Evolutionary conservation across 148 eudicot genomes (phyloP).

Genomic region (Fallopia convolvulus): DNA sequence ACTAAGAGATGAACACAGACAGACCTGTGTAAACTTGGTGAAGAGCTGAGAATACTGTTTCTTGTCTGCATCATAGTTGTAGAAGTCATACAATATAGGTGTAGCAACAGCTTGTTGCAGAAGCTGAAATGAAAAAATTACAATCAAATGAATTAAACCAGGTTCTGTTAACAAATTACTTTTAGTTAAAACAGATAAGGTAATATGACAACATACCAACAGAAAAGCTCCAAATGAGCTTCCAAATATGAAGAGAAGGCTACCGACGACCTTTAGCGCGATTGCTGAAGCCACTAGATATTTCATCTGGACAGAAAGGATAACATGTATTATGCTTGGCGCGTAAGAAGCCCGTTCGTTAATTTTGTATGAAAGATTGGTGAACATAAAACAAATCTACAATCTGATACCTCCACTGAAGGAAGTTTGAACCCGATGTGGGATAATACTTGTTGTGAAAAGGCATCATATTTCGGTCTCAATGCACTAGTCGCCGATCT

Average conservation of each 20-base stretch:
- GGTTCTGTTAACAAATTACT: no score
- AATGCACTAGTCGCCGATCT: conserved; percentile 61
- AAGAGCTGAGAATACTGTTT: conserved; percentile 61
- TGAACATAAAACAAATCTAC: neutral
- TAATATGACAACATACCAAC: conserved; percentile 32
- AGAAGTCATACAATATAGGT: conserved; percentile 85
- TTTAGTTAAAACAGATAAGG: neutral
- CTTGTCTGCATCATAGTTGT: conserved; percentile 74
- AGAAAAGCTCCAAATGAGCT: conserved; percentile 77
- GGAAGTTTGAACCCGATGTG: conserved; percentile 65
- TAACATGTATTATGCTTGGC: neutral
- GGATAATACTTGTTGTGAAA: conserved; percentile 48
- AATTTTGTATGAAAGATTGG: neutral
- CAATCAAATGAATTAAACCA: neutral
- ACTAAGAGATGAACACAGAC: neutral
- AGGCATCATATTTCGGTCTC: conserved; percentile 50
- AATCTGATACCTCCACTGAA: conserved; percentile 40
- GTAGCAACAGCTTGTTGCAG: conserved; percentile 66
- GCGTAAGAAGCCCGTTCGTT: neutral
- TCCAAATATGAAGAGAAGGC: conserved; percentile 69
- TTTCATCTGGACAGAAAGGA: conserved; percentile 39
- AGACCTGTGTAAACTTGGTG: conserved; percentile 71
- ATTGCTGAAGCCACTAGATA: conserved; percentile 58
- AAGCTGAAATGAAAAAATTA: conserved; percentile 29
- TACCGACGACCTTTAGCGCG: conserved; percentile 68